Evolutionary conservation across 1,284 basidiomycete genomes (phyloP).

Genomic region (Ceratobasidium sp.): DNA sequence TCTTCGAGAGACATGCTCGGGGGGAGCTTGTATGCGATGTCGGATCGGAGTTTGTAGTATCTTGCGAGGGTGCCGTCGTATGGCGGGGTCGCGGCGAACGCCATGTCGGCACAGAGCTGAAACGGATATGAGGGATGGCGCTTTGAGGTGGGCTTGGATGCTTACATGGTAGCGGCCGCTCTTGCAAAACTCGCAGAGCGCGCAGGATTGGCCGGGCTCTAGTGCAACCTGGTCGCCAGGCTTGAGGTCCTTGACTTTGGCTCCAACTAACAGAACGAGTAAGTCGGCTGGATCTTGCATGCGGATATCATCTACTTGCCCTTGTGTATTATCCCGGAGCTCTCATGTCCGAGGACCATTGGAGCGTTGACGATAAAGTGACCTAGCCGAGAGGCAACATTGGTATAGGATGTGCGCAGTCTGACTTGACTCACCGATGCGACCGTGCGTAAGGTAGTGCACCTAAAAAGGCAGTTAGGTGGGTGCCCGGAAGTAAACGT

Average conservation of each 20-base stretch:
- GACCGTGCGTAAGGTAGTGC: slow-evolving; percentile 79
- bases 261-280: slow-evolving; percentile 64
- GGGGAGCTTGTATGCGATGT: slow-evolving; percentile 79
- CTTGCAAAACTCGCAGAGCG: slow-evolving; percentile 78
- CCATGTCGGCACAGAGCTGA: slow-evolving; percentile 78
- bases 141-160: slow-evolving; percentile 27
- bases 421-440: slow-evolving; percentile 62
- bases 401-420: neutral
- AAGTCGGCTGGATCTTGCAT: neutral
- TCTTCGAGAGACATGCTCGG: slow-evolving; percentile 80
- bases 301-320: slow-evolving; percentile 50
- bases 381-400: slow-evolving; percentile 53
- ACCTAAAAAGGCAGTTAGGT: slow-evolving; percentile 60
- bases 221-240: slow-evolving; percentile 88
- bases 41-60: slow-evolving; percentile 80
- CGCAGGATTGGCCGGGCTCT: slow-evolving; percentile 83
- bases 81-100: slow-evolving; percentile 90
- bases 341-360: slow-evolving; percentile 79
- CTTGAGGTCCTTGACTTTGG: slow-evolving; percentile 76
- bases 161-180: slow-evolving; percentile 80
- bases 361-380: slow-evolving; percentile 80
- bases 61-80: slow-evolving; percentile 87
- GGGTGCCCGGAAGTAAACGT: neutral
- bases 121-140: slow-evolving; percentile 6
- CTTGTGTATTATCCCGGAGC: slow-evolving; percentile 62